These are phyloP conservation scores for Cladosporium sp. DNA, from an alignment of 2,329 filamentous ascomycete species.

Conservation along the genomic window DNA sequence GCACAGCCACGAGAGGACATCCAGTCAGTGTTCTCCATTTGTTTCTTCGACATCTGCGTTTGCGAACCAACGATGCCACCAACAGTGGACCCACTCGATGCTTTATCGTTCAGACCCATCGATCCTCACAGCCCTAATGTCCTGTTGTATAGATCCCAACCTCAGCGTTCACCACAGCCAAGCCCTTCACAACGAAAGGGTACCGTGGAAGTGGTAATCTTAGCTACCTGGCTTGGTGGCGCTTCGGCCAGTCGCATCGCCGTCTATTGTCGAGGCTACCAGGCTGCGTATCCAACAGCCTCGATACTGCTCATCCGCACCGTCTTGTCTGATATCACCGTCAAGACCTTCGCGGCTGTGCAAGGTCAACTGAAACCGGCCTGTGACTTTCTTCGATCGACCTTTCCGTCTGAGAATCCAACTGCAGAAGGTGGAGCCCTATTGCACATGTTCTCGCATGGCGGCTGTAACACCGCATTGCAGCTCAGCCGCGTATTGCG, in stretches of 20 bases:
- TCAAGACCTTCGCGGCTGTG: neutral
- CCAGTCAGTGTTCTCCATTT: too few species aligned
- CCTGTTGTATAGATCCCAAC: neutral
- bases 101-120: neutral
- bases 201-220: conserved; percentile 6
- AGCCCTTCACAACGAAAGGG: neutral
- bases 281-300: neutral
- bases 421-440: neutral
- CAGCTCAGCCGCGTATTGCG: conserved; percentile 6
- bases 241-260: conserved; percentile 3
- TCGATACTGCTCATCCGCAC: conserved; percentile 11
- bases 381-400: neutral
- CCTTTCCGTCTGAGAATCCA: neutral
- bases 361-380: neutral
- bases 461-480: conserved; percentile 8
- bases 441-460: conserved; percentile 5
- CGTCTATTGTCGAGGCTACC: conserved; percentile 11
- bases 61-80: too few species aligned
- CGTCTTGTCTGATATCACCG: conserved; percentile 5
- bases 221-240: conserved; percentile 11
- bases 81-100: neutral
- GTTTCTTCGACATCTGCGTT: too few species aligned
- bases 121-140: neutral
- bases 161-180: neutral
- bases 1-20: too few species aligned